These are phyloP conservation scores for Globisporangium canariense DNA, from an alignment of 352 stramenopile genomes.

Conservation along the genomic window DNA sequence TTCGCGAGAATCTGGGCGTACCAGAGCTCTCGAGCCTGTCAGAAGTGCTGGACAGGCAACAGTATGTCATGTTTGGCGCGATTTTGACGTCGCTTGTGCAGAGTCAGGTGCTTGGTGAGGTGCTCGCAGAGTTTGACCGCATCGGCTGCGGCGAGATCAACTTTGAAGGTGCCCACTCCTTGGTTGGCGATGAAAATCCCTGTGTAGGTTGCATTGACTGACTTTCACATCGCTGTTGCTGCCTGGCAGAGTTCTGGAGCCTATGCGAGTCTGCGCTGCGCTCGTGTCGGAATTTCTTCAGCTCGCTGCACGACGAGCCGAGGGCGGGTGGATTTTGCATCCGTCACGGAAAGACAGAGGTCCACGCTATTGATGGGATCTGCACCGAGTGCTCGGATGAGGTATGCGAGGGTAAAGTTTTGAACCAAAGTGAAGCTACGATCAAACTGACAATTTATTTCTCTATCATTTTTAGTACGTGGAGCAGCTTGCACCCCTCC, in stretches of 20 bases:
- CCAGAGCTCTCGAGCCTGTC: constrained; percentile 24
- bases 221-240: neutral
- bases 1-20: constrained; percentile 16
- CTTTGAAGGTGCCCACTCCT: constrained; percentile 36
- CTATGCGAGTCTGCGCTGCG: constrained; percentile 39
- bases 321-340: constrained; percentile 47
- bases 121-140: constrained; percentile 48
- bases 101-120: constrained; percentile 33
- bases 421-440: too few species aligned
- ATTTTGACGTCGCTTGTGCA: constrained; percentile 45
- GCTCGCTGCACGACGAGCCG: constrained; percentile 37
- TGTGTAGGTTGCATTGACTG: neutral
- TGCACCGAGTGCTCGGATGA: constrained; percentile 48
- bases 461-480: neutral
- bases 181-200: neutral
- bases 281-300: constrained; percentile 23
- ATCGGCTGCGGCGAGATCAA: constrained; percentile 51
- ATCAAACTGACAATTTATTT: neutral
- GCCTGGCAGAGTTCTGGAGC: constrained; percentile 39
- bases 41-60: constrained; percentile 21
- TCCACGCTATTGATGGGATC: constrained; percentile 42
- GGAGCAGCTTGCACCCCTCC: neutral
- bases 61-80: constrained; percentile 19
- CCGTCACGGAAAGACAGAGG: constrained; percentile 38
- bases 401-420: constrained; percentile 21